These are phyloP conservation scores for Globisporangium viniferum DNA, from an alignment of 352 stramenopile species.

Conservation along the genomic window DNA sequence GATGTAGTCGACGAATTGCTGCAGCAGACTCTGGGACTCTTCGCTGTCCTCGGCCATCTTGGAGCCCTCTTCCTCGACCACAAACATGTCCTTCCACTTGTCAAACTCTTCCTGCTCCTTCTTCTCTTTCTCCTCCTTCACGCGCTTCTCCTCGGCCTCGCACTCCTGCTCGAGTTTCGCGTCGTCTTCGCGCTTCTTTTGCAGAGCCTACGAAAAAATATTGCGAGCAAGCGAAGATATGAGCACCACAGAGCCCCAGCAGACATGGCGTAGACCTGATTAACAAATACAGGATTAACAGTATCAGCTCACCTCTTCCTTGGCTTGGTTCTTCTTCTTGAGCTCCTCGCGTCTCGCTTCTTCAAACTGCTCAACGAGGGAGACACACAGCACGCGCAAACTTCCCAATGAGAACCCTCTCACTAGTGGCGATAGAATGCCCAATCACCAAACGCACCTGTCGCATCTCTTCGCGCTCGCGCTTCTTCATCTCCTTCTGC, in stretches of 20 bases:
- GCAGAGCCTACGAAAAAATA: slow-evolving; percentile 17
- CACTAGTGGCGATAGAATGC: not conserved
- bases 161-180: slow-evolving; percentile 36
- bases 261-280: not conserved
- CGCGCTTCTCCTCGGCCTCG: slow-evolving; percentile 43
- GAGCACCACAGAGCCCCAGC: no score
- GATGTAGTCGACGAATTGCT: slow-evolving; percentile 75
- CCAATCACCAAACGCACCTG: slow-evolving; percentile 25
- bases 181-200: slow-evolving; percentile 65
- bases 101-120: slow-evolving; percentile 74
- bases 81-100: slow-evolving; percentile 75
- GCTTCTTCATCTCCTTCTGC: slow-evolving; percentile 75
- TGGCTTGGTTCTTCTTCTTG: slow-evolving; percentile 47
- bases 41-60: slow-evolving; percentile 54
- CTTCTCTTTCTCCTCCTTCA: slow-evolving; percentile 50
- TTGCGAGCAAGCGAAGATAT: no score
- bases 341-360: slow-evolving; percentile 61
- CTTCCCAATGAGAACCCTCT: no score
- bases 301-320: slow-evolving; percentile 36
- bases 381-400: no score
- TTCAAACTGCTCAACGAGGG: slow-evolving; percentile 44
- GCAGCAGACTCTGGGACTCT: slow-evolving; percentile 57
- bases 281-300: not conserved
- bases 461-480: slow-evolving; percentile 71
- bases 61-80: slow-evolving; percentile 59